Evolutionary conservation across 495 filamentous ascomycete genomes (phyloP).

Genomic region (Aspergillus wentii): DNA sequence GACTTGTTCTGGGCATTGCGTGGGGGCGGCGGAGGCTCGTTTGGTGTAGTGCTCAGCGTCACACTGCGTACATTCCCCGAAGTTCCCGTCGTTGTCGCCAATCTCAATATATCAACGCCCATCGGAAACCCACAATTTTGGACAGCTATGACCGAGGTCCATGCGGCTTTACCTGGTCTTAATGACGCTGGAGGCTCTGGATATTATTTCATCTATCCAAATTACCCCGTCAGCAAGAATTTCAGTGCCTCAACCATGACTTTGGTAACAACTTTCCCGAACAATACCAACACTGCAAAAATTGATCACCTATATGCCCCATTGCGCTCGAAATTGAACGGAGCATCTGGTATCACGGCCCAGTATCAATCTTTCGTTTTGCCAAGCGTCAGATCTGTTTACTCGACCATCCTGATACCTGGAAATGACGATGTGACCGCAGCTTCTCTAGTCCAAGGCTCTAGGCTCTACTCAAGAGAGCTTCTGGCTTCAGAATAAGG

Average conservation of each 20-base stretch:
- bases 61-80: slow-evolving; percentile 36
- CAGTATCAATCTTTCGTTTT: no score
- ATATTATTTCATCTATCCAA: slow-evolving; percentile 30
- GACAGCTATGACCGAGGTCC: slow-evolving; percentile 24
- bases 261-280: slow-evolving; percentile 18
- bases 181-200: slow-evolving; percentile 30
- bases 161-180: slow-evolving; percentile 24
- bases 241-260: slow-evolving; percentile 11
- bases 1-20: slow-evolving; percentile 59
- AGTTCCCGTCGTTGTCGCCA: slow-evolving; percentile 28
- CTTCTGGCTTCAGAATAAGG: slow-evolving; percentile 20
- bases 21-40: slow-evolving; percentile 38
- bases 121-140: slow-evolving; percentile 20
- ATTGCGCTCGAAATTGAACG: slow-evolving; percentile 11
- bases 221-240: slow-evolving; percentile 10
- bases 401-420: no score
- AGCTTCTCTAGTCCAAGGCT: no score
- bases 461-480: slow-evolving; percentile 26
- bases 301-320: slow-evolving; percentile 14
- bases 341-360: slow-evolving; percentile 10
- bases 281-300: slow-evolving; percentile 13
- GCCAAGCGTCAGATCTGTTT: no score
- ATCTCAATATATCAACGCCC: slow-evolving; percentile 29
- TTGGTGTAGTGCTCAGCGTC: slow-evolving; percentile 45
- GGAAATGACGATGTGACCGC: no score